Base-by-base conservation (phyloP, 1,284 basidiomycete genomes). In the Microbotryomycetes sp. region DNA sequence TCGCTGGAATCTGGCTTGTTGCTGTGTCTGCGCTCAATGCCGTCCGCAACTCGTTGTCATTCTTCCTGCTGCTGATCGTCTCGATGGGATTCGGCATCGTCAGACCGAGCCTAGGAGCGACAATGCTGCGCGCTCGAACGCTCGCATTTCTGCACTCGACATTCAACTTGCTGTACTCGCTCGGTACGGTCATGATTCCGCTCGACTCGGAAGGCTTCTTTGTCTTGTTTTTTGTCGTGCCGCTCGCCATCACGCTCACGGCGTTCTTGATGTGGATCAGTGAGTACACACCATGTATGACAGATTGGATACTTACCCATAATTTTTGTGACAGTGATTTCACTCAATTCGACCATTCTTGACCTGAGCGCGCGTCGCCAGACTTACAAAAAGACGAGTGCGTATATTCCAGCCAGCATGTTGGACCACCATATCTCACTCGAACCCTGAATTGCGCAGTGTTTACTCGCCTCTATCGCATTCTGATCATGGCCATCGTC, bases 21-120 rank as follows among this genome's bases (percentile, higher is more conserved):
- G 85, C 94, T 63, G 89, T 91, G 49, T 86, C 90, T 23, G 88
- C 96, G 60, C 79, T 98, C 45, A 93, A 97, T 72, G 93, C 94
- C 4, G 91, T 88, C 1, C 80, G 94, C 55, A 97, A 97, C 73
- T 89, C 91, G 7, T 81, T 96, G 70, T 92, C 89, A 1, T 92
- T 98, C 79, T 97, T 97, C 79, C 83, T 98, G 79, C 80, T 99
- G 24, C 80, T 97, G 23, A 87, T 97, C 56, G 92, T 97, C 21
- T 71, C 71, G 18, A 66, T 72, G 61, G 73, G 73, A 1, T 67
- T 70, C 45, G 64, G 68, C 24, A 61, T 74, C 23, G 69, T 71
- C 58, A 77, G 67, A 74, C 78, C 45, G 70, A 85, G 84, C 2
- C 79, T 94, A 6, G 91, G 88, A 0, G 78, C 79, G 21, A 84